Evolutionary conservation across 805 yeast species (phyloP).

Genomic region (Danielia reshetovae): DNA sequence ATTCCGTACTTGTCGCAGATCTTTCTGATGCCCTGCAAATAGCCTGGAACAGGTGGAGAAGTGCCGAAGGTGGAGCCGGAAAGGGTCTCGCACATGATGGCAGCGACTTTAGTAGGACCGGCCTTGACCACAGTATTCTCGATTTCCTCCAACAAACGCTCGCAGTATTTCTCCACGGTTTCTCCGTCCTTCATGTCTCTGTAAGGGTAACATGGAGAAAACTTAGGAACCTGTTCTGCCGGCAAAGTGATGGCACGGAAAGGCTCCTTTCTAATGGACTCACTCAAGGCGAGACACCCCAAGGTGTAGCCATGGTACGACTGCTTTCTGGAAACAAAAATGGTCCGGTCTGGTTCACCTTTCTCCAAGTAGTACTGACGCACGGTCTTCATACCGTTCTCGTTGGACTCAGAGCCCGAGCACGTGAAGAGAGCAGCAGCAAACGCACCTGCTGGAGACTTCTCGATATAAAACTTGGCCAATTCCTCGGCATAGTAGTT

Average conservation of each 20-base stretch:
- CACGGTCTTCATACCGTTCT: constrained; percentile 17
- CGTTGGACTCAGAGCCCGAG: constrained; percentile 17
- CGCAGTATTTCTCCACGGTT: constrained; percentile 9
- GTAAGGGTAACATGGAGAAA: constrained; percentile 14
- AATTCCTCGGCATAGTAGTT: constrained; percentile 13
- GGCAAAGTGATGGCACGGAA: constrained; percentile 11
- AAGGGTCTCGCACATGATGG: constrained; percentile 24
- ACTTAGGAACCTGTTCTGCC: constrained; percentile 9
- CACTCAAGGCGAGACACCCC: constrained; percentile 13
- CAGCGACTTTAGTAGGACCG: constrained; percentile 19
- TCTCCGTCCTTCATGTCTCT: constrained; percentile 9
- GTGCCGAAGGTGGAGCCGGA: constrained; percentile 27
- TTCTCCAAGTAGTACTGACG: constrained; percentile 14
- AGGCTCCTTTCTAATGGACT: constrained; percentile 7
- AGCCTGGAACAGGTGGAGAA: constrained; percentile 13
- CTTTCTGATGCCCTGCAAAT: constrained; percentile 35
- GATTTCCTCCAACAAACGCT: constrained; percentile 11
- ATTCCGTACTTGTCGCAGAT: constrained; percentile 51
- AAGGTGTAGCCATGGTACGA: constrained; percentile 17
- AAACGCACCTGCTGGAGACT: constrained; percentile 13
- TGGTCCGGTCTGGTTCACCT: constrained; percentile 14
- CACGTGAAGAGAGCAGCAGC: constrained; percentile 15
- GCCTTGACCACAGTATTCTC: constrained; percentile 11
- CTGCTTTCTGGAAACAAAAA: constrained; percentile 12
- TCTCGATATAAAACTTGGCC: constrained; percentile 13